These are phyloP conservation scores for Roridomyces roridus DNA, from an alignment of 768 basidiomycete species.

Conservation along the genomic window DNA sequence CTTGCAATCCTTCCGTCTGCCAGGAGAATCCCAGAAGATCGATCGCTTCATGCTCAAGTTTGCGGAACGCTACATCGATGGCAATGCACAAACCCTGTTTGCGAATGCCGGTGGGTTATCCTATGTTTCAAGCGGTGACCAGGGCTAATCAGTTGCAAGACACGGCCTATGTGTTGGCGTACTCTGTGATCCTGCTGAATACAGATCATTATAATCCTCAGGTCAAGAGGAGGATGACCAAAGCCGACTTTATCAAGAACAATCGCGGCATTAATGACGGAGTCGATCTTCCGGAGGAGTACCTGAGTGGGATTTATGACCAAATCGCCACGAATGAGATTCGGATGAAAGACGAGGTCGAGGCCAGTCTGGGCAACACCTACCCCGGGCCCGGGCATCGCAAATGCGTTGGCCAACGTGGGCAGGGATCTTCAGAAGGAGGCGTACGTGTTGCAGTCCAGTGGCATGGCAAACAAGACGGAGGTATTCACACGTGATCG, in stretches of 20 bases:
- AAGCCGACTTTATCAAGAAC: conserved; percentile 89
- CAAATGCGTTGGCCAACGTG: conserved; percentile 84
- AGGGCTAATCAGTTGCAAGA: conserved; percentile 51
- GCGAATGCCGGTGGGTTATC: conserved; percentile 84
- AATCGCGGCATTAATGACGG: conserved; percentile 97
- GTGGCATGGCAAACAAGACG: conserved; percentile 95
- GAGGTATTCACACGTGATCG: conserved; percentile 70
- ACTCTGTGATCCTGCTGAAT: conserved; percentile 94
- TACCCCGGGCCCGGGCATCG: conserved; percentile 70
- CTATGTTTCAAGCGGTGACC: background rate
- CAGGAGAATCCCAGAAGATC: conserved; percentile 98
- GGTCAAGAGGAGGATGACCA: conserved; percentile 94
- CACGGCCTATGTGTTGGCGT: conserved; percentile 93
- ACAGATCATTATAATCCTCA: conserved; percentile 97
- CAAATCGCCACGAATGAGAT: conserved; percentile 94
- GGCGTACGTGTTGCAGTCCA: conserved; percentile 93
- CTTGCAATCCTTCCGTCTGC: conserved; percentile 94
- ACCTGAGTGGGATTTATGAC: conserved; percentile 80
- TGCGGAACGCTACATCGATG: conserved; percentile 93
- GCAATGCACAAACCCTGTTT: conserved; percentile 84
- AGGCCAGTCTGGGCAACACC: conserved; percentile 55
- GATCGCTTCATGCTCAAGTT: conserved; percentile 99
- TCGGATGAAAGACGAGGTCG: conserved; percentile 97
- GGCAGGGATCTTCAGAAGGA: conserved; percentile 96
- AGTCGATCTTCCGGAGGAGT: conserved; percentile 86